Percentiles rank a stretch among this genome's conserved stretches.
Evolutionary conservation across 2,329 filamentous ascomycete genomes (phyloP).

Genomic region (Alternaria alternata): DNA sequence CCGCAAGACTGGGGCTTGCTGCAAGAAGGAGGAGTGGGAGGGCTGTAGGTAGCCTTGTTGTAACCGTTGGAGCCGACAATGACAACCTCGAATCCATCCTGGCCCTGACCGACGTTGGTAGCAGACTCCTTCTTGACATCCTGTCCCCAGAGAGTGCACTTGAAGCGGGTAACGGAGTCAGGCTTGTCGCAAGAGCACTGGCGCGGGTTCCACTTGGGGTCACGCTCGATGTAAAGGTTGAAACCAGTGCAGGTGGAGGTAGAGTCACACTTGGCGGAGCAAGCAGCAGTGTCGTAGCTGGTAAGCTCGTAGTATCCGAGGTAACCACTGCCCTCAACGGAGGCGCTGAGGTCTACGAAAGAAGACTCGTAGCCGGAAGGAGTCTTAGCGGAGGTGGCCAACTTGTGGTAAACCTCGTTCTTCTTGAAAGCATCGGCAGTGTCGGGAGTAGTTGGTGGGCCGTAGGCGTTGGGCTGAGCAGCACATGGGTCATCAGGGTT

Average conservation of each 20-base stretch:
- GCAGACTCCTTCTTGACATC: conserved; percentile 28
- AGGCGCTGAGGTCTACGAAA: conserved; percentile 29
- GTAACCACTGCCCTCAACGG: conserved; percentile 30
- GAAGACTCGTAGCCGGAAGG: conserved; percentile 28
- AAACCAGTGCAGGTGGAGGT: conserved; percentile 33
- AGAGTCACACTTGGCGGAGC: conserved; percentile 29
- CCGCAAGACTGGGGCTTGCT: conserved; percentile 35
- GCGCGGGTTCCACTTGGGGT: conserved; percentile 33
- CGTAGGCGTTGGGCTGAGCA: conserved; percentile 35
- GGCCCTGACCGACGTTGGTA: conserved; percentile 30
- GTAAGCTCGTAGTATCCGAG: conserved; percentile 35
- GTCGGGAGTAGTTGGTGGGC: conserved; percentile 30
- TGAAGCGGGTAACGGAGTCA: conserved; percentile 32
- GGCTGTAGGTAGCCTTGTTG: conserved; percentile 32
- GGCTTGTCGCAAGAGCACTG: conserved; percentile 35
- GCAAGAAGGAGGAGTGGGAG: conserved; percentile 31
- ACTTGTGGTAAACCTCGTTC: conserved; percentile 30
- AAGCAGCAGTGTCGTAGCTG: conserved; percentile 29
- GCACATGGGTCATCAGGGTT: conserved; percentile 38
- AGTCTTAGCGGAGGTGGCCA: conserved; percentile 33
- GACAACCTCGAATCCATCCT: conserved; percentile 39
- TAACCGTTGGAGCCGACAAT: conserved; percentile 47
- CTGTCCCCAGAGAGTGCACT: conserved; percentile 37
- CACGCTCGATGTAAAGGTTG: conserved; percentile 40
- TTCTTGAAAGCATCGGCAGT: conserved; percentile 36